Base-by-base conservation (phyloP, 495 filamentous ascomycete species). In the Stereocaulon alpinum region DNA sequence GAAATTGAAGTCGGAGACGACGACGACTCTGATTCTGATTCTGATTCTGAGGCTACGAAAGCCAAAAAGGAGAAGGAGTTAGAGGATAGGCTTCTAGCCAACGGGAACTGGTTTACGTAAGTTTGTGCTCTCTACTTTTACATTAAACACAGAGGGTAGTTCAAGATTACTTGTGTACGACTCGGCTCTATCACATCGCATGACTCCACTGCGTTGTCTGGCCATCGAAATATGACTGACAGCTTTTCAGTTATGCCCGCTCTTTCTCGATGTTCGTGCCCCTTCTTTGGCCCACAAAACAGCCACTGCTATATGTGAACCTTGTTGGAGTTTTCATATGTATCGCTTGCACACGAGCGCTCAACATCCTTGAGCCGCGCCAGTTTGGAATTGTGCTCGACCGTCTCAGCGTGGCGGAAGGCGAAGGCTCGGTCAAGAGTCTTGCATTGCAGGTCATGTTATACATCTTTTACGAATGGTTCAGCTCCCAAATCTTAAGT, bases 381-480 rank as follows among this genome's bases (percentile, higher is more conserved):
- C 85, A 87, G 63, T 74, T 86, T 30, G 86, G 85, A 45, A 76
- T 81, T 53, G 75, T 87, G 40, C 75, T 81, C 55, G 78, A 87
- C 63, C 74, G 71, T 40, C 29, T 61, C 15, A 40, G 29, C 29
- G 41, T 20, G 20, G 37, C 49, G 58, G 27, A 73, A 59, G 67
- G 67, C 20, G 45, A 64, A 18, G 75, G 76, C 50, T 76, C 81
- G 9, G 82, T 80, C n/a, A 20, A 11, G 5, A 12, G 17, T 10
- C 30, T 37, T 14, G 18, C 34, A 79, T 56, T 72, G 18, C 74
- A 82, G 52, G 75, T 86, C 30, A 63, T 73, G 34, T 64, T 83
- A 17, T 86, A 79, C 60, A 71, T 81, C 40, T 62, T 75, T 9
- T 78, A 81, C 24, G 74, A 76, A 59, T 77, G 82, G 60, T 60